Evolutionary conservation across 805 yeast species (phyloP), one percentile per base, ranked within the genome.

Genomic region (Henningerozyma blattae): DNA sequence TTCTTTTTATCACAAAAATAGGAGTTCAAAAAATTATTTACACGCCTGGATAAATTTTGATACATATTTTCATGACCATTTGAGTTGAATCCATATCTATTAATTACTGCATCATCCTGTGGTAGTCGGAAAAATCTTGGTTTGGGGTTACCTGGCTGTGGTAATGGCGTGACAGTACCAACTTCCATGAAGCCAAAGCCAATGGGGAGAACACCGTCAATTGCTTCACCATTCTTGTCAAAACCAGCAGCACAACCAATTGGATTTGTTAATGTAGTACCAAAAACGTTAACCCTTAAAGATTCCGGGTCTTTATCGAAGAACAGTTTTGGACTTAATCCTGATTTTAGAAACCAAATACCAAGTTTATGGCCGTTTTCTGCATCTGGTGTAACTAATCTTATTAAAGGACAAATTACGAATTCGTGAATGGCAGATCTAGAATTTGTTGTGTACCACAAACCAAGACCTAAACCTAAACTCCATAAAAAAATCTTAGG

Each of bases 191-290:
- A 84, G 13, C 89, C 75, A 48, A 87, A 87, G 2, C 97, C 97
- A 35, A 70, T 52, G 42, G 76, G 67, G 45, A 78, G 77, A 38
- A 89, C 65, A 0, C 86, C 62, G 46, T 89, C 96, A 44, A 89
- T 74, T 15, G 84, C 94, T 50, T 85, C 94, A 34, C 84, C 97
- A 49, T 87, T 78, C 60, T 89, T 89, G 58, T 89, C 97, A 43
- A 89, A 70, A 10, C 97, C 97, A 18, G 97, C 97, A 32, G 97
- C 96, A 47, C 87, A 68, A 12, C 96, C 96, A 32, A 89, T 64
- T 17, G 97, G 96, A 36, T 78, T 77, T 15, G 68, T 67, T 51
- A 89, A 60, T 0, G 49, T 61, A 35, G 64, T 68, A 7, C 84
- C 85, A 52, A 83, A 82, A 0, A 78, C 77, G 27, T 66, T 54